Base-by-base conservation (phyloP, 1,139 yeast genomes). In the Debaryomycetaceae sp. region DNA sequence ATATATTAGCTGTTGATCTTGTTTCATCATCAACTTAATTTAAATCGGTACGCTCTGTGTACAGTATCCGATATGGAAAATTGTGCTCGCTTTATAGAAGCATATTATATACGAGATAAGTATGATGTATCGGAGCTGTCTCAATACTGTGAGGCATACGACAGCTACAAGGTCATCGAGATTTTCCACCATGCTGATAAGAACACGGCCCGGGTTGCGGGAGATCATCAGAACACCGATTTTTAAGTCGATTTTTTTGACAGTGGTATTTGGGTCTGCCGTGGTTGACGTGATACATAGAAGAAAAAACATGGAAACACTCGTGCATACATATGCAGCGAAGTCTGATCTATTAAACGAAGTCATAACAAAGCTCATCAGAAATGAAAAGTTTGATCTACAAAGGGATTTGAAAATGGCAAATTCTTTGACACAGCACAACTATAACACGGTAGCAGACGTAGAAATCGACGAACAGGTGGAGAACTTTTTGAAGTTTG, bases 391-490 rank as follows among this genome's bases (percentile, higher is more conserved):
- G 6, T 65, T 74, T 14, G 75, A 74, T 52, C 56, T 74, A 13
- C 59, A 65, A 2, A 60, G 62, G 39, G 78, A 74, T 45, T 61
- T 74, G 45, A 62, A 57, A 42, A 55, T 74, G 37, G 73, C 76
- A 13, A 65, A 68, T 46, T 59, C 71, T 4, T 58, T 71, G 39
- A 63, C 73, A 9, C 58, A 61, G 41, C 55, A 63, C 44, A 68
- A 62, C 45, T 67, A 66, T 44, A 58, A 58, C 45, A 53, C 65
- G 0, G 63, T 59, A 7, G 59, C 65, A 4, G 77, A 72, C 46
- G 60, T 72, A 24, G 75, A 72, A 42, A 54, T 72, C 34, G 79
- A 74, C 51, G 67, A 70, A 35, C 66, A 62, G 48, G 56, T 74
- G 45, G 74, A 72, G 45, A 57, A 61, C 38, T 65, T 73, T 45